Conservation (phyloP, 345 rosid genomes). For the Eucalyptus curtisii region DNA sequence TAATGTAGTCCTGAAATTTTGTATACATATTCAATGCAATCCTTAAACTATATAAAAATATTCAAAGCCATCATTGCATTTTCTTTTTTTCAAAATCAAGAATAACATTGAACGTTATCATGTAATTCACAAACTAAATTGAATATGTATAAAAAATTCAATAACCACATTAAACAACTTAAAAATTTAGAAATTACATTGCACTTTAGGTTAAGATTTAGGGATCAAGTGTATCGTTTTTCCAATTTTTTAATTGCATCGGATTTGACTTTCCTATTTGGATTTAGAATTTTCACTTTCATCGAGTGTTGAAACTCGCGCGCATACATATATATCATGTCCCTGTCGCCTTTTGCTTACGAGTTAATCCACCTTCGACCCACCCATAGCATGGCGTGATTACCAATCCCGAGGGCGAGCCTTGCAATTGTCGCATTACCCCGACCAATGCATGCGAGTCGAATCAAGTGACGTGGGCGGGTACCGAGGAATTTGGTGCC, state of each 20-base stretch:
- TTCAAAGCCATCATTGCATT: not conserved
- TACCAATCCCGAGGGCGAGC: not conserved
- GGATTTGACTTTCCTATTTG: not conserved
- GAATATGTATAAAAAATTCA: too few relatives aligned
- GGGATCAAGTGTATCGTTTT: too few relatives aligned
- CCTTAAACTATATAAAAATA: too few relatives aligned
- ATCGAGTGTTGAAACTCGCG: not conserved
- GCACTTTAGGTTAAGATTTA: too few relatives aligned
- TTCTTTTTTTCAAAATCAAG: too few relatives aligned
- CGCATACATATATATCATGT: not conserved
- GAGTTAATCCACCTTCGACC: not conserved
- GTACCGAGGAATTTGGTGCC: not conserved
- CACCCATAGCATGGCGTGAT: not conserved
- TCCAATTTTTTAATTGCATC: not conserved
- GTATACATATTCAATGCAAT: too few relatives aligned
- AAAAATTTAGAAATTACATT: not conserved
- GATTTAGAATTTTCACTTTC: not conserved
- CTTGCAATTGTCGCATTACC: not conserved
- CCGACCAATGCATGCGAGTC: not conserved
- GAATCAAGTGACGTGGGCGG: not conserved
- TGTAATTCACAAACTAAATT: too few relatives aligned
- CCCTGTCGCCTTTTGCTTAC: not conserved
- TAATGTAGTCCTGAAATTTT: too few relatives aligned
- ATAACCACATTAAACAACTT: not conserved
- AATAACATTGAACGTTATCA: too few relatives aligned